These are phyloP conservation scores for Lagenidium sp. DNA, from an alignment of 352 stramenopile genomes.

Conservation along the genomic window DNA sequence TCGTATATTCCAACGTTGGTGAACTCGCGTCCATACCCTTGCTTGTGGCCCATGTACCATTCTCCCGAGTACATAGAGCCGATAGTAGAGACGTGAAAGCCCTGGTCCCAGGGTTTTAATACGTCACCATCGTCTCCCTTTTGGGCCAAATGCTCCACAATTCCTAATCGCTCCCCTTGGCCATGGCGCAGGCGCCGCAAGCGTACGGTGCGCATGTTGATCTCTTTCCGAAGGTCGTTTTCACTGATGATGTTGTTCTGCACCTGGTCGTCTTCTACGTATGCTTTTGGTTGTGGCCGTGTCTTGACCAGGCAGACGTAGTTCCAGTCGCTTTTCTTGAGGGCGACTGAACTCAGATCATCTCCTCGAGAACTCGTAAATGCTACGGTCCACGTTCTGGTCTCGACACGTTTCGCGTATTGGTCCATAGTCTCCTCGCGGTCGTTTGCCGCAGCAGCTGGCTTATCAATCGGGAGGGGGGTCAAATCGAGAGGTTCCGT, in stretches of 20 bases:
- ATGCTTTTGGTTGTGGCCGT: slow-evolving; percentile 34
- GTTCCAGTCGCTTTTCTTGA: slow-evolving; percentile 59
- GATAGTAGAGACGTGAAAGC: slow-evolving; percentile 63
- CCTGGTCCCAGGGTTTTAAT: slow-evolving; percentile 32
- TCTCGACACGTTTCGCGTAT: slow-evolving; percentile 30
- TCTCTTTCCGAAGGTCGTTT: slow-evolving; percentile 35
- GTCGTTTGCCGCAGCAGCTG: slow-evolving; percentile 13
- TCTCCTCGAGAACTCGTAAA: slow-evolving; percentile 39
- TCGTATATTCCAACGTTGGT: slow-evolving; percentile 57
- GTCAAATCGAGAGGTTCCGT: slow-evolving; percentile 47
- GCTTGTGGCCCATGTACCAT: slow-evolving; percentile 41
- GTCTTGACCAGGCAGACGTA: slow-evolving; percentile 53
- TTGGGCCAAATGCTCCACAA: slow-evolving; percentile 15
- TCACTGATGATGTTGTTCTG: slow-evolving; percentile 33
- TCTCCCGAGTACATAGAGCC: slow-evolving; percentile 39
- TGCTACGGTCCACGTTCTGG: slow-evolving; percentile 35
- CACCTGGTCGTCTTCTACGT: slow-evolving; percentile 48
- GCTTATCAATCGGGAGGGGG: slow-evolving; percentile 20
- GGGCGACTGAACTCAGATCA: slow-evolving; percentile 31
- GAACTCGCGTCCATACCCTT: slow-evolving; percentile 45
- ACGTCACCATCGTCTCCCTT: slow-evolving; percentile 1
- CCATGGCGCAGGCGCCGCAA: slow-evolving; percentile 46
- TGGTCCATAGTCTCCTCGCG: slow-evolving; percentile 17
- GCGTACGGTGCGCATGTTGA: slow-evolving; percentile 59
- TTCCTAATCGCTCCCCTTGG: slow-evolving; percentile 30